Evolutionary conservation across 2,329 filamentous ascomycete genomes (phyloP), one percentile per base, ranked within the genome.

Genomic region (Myriosclerotinia scirpicola): DNA sequence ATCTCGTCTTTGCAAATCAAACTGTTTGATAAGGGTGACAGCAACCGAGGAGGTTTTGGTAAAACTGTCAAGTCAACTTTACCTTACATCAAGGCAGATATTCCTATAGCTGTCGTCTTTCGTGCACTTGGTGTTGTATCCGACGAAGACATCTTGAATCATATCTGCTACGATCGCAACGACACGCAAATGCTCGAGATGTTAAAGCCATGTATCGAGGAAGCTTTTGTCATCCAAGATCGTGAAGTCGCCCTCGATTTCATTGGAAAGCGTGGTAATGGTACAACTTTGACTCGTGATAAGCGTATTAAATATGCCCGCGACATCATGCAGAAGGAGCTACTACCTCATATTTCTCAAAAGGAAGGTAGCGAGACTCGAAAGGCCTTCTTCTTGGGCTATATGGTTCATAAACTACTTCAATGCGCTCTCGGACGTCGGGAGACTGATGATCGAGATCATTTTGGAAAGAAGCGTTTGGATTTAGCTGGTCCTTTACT

Each of bases 131-230:
- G 95, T 73, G 90, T 99, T 44, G 94, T 99, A 6, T 97, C 94
- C 11, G 95, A 99, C 75, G 93, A 98, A 77, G 95, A 99, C 76
- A 99, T 99, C 70, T 83, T 99, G 56, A 97, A 97, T 77, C 93
- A 97, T 77, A 97, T 99, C 72, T 97, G 93, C 79, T 97, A 96
- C 78, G 93, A 98, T 76, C 88, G 92, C 70, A 95, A 90, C 74
- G 96, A 99, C 77, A 96, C 90, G 36, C 91, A 96, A 75, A 97
- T 99, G 93, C 82, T 99, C 67, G 95, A 99, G 81, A 95, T 97
- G 87, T 81, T 99, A 73, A 94, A 96, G 73, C 94, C 95, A 4
- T 98, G 93, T 81, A 93, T 99, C 67, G 95, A 98, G 77, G 95
- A 99, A 78, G 92, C 93, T 14, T 96, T 97, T 74, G 91, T 93